A percentile compares a stretch with the other conserved stretches of the same genome.
Evolutionary conservation across 257 asterid species (phyloP).

Genomic region (Osmanthus fragrans): DNA sequence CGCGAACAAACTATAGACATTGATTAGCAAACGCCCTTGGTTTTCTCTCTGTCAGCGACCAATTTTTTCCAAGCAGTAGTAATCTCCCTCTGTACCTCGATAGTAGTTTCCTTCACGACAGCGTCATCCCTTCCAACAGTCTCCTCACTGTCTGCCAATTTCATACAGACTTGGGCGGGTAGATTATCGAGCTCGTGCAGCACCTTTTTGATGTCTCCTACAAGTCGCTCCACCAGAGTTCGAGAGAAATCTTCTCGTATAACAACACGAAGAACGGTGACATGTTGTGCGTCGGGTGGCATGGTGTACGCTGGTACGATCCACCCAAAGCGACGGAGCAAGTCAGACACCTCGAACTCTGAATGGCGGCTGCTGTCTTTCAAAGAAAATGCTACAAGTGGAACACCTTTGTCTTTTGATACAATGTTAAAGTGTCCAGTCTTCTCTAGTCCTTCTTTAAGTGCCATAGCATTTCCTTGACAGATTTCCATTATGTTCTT

Average conservation of each 20-base stretch:
- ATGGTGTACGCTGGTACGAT: constrained; percentile 35
- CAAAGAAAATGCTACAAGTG: constrained; percentile 28
- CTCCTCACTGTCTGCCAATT: neutral
- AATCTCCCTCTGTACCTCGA: constrained; percentile 21
- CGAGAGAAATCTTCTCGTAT: constrained; percentile 30
- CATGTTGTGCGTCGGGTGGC: constrained; percentile 29
- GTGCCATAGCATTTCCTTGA: constrained; percentile 18
- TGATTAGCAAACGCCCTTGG: neutral
- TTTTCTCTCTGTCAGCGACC: constrained; percentile 4
- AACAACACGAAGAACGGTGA: constrained; percentile 28
- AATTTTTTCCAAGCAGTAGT: constrained; percentile 9
- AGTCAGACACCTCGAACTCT: constrained; percentile 27
- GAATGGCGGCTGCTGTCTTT: constrained; percentile 22
- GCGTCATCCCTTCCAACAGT: neutral
- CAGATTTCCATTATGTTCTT: constrained; percentile 29
- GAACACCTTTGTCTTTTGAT: constrained; percentile 25
- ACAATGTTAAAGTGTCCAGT: constrained; percentile 24
- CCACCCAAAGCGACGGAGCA: constrained; percentile 28
- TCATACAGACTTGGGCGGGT: constrained; percentile 11
- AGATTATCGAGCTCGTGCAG: constrained; percentile 19
- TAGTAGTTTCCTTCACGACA: constrained; percentile 14
- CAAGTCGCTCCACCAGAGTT: constrained; percentile 27
- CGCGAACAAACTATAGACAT: neutral
- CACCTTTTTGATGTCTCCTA: constrained; percentile 19
- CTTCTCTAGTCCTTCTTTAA: constrained; percentile 23